Conservation (phyloP, 306 rosid genomes). For the Vachellia pachyceras region DNA sequence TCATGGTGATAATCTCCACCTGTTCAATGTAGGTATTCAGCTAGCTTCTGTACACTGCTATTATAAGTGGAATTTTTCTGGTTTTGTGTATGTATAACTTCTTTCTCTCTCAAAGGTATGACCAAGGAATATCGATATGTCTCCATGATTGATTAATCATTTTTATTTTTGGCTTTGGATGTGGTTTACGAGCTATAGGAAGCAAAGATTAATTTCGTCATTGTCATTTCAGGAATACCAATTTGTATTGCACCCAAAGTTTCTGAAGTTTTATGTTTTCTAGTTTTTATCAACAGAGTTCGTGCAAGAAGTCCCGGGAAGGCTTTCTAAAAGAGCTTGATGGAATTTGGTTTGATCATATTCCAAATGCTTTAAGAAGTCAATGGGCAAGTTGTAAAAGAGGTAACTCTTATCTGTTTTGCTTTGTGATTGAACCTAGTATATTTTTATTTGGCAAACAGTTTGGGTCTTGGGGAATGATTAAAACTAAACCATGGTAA, state of each 20-base stretch:
- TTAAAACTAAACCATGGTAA: constrained; percentile 23
- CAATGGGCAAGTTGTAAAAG: constrained; percentile 72
- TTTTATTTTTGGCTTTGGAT: neutral
- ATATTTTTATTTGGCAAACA: constrained; percentile 24
- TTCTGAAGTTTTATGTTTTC: constrained; percentile 79
- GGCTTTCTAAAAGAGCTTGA: constrained; percentile 66
- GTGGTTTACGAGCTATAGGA: neutral
- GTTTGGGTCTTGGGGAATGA: constrained; percentile 7
- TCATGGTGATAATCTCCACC: constrained; percentile 49
- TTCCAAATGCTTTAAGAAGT: constrained; percentile 65
- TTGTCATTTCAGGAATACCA: constrained; percentile 27
- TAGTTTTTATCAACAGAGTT: constrained; percentile 75
- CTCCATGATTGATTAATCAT: constrained; percentile 1
- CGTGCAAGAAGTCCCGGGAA: constrained; percentile 62
- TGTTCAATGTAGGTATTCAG: constrained; percentile 64
- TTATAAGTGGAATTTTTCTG: constrained; percentile 3
- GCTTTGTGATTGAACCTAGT: constrained; percentile 31
- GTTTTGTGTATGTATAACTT: neutral
- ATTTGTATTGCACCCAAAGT: constrained; percentile 42
- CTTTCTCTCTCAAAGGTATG: neutral
- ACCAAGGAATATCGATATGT: constrained; percentile 12
- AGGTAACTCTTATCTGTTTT: constrained; percentile 50
- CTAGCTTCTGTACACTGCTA: constrained; percentile 34
- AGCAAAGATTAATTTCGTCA: neutral
- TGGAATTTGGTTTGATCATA: constrained; percentile 85